phyloP scores from a whole-genome alignment of 805 yeast species.

The Starmerella stigmatis region DNA sequence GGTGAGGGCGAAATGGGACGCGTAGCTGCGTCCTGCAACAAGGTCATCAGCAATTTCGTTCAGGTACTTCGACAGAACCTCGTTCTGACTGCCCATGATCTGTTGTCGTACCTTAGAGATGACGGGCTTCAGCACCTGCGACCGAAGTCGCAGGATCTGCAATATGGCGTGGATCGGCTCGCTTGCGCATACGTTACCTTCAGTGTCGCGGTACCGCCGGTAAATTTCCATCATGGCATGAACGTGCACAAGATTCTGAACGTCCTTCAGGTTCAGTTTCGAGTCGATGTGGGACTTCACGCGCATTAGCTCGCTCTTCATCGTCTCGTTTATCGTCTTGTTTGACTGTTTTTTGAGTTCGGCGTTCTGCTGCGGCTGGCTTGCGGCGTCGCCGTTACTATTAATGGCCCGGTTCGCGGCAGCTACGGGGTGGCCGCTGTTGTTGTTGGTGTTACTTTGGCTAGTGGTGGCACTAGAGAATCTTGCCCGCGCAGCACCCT shows the following conservation, averaged over 20 bases:
- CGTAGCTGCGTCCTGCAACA: constrained; percentile 16
- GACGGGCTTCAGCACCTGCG: constrained; percentile 20
- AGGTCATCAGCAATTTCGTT: constrained; percentile 23
- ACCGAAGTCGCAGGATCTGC: constrained; percentile 20
- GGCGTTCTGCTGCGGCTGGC: background rate
- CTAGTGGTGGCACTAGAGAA: constrained; percentile 13
- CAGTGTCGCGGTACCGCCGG: constrained; percentile 19
- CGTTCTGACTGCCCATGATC: constrained; percentile 22
- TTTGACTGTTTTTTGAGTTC: background rate
- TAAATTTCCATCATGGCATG: constrained; percentile 23
- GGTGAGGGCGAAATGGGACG: constrained; percentile 22
- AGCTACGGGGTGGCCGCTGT: background rate
- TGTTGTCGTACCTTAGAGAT: constrained; percentile 18
- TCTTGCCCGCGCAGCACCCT: constrained; percentile 17
- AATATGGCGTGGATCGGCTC: constrained; percentile 24
- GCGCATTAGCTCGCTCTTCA: constrained; percentile 9
- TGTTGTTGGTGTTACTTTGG: background rate
- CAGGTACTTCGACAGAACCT: constrained; percentile 17
- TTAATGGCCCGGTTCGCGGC: background rate
- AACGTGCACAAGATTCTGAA: constrained; percentile 20
- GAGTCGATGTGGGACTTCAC: constrained; percentile 7
- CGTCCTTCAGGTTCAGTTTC: constrained; percentile 15
- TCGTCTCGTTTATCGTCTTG: background rate
- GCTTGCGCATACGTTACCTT: constrained; percentile 16
- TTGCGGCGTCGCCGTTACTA: background rate